Evolutionary conservation across 306 rosid genomes (phyloP).

Genomic region (Hippophae gyantsensis): DNA sequence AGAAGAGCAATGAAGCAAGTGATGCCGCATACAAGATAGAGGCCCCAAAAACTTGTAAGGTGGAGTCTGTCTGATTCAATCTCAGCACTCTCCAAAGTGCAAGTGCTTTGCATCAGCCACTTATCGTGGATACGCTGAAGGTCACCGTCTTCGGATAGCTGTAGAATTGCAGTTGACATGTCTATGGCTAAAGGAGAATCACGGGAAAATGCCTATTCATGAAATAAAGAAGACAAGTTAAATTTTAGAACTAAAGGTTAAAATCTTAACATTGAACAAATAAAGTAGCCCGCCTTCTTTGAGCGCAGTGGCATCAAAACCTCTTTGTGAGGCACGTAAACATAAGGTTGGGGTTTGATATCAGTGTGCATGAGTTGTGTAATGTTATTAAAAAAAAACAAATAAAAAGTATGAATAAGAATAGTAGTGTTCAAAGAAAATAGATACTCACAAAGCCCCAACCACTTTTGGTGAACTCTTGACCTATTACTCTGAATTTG

Average conservation of each 20-base stretch:
- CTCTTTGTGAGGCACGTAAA: too few relatives aligned
- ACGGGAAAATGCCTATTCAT: conserved; percentile 51
- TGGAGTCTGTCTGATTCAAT: conserved; percentile 19
- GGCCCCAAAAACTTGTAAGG: conserved; percentile 23
- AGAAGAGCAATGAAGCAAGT: conserved; percentile 20
- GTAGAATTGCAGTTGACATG: conserved; percentile 20
- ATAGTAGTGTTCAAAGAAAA: background rate
- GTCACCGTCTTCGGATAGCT: conserved; percentile 18
- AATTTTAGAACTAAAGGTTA: background rate
- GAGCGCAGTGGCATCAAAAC: too few relatives aligned
- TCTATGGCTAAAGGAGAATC: conserved; percentile 56
- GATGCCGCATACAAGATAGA: conserved; percentile 17
- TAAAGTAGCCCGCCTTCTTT: background rate
- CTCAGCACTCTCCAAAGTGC: conserved; percentile 24
- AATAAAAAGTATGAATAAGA: background rate
- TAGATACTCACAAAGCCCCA: conserved; percentile 67
- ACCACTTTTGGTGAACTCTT: conserved; percentile 63
- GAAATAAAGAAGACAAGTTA: background rate
- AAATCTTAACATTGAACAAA: background rate
- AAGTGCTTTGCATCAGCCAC: conserved; percentile 24
- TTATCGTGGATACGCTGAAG: conserved; percentile 28
- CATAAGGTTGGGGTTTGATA: background rate
- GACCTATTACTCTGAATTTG: conserved; percentile 44
- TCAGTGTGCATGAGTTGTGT: background rate
- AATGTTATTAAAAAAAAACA: background rate